These are phyloP conservation scores for Teunomyces lycoperdinae DNA, from an alignment of 805 yeast genomes.

Conservation along the genomic window DNA sequence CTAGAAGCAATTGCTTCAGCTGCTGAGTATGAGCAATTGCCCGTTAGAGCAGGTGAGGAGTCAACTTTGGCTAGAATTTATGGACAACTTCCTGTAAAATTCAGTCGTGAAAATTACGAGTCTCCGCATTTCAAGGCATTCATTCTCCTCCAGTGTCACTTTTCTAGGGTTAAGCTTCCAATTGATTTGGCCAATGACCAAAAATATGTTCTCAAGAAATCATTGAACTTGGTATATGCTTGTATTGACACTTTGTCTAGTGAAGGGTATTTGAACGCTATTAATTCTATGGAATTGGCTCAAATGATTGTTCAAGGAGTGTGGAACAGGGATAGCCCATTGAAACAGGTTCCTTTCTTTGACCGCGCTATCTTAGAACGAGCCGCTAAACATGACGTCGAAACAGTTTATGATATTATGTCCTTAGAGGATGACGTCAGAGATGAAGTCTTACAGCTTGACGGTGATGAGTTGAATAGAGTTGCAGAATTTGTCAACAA, in stretches of 20 bases:
- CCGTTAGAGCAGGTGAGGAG: slow-evolving; percentile 63
- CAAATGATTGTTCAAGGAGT: slow-evolving; percentile 88
- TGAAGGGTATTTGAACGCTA: slow-evolving; percentile 76
- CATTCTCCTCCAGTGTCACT: slow-evolving; percentile 75
- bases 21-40: slow-evolving; percentile 64
- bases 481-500: slow-evolving; percentile 88
- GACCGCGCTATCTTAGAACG: slow-evolving; percentile 47
- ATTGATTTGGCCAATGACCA: slow-evolving; percentile 59
- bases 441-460: slow-evolving; percentile 56
- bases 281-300: slow-evolving; percentile 78
- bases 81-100: slow-evolving; percentile 61
- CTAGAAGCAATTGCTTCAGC: slow-evolving; percentile 67
- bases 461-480: slow-evolving; percentile 44
- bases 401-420: slow-evolving; percentile 77
- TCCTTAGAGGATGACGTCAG: slow-evolving; percentile 75
- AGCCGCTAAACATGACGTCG: slow-evolving; percentile 55
- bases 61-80: slow-evolving; percentile 47
- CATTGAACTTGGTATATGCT: slow-evolving; percentile 57
- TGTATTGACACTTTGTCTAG: slow-evolving; percentile 73
- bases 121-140: slow-evolving; percentile 70
- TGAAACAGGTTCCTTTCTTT: slow-evolving; percentile 79
- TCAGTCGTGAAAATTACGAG: slow-evolving; percentile 34
- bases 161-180: slow-evolving; percentile 63
- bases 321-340: slow-evolving; percentile 77
- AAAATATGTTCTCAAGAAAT: slow-evolving; percentile 45